Evolutionary conservation across 192 early-diverging fungal genomes (phyloP).

Genomic region (Obelidium mucronatum): DNA sequence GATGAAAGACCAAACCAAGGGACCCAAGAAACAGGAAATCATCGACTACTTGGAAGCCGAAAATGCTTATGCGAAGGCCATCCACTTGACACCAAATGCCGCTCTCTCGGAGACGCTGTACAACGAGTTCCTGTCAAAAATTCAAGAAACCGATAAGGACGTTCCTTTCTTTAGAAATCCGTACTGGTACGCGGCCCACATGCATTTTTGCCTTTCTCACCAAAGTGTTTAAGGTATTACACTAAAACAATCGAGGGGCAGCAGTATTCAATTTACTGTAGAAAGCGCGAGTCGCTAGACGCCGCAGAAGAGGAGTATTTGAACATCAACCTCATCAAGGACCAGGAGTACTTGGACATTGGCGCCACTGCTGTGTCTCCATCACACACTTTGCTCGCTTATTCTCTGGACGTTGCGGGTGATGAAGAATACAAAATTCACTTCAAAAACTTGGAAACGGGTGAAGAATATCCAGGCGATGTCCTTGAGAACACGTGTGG

Average conservation of each 20-base stretch:
- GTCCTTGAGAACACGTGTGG: conserved; percentile 27
- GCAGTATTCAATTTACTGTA: conserved; percentile 56
- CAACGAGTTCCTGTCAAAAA: conserved; percentile 50
- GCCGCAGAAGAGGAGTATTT: conserved; percentile 40
- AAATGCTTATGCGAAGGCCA: conserved; percentile 48
- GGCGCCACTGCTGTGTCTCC: conserved; percentile 32
- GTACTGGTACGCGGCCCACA: conserved; percentile 49
- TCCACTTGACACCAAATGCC: conserved; percentile 42
- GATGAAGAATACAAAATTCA: conserved; percentile 50
- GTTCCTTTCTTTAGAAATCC: conserved; percentile 45
- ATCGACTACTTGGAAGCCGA: conserved; percentile 54
- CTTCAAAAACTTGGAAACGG: conserved; percentile 53
- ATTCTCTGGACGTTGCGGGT: conserved; percentile 52
- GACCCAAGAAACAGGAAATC: conserved; percentile 44
- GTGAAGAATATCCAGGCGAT: conserved; percentile 34
- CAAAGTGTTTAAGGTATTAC: conserved; percentile 39
- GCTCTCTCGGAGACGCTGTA: conserved; percentile 51
- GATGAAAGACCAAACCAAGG: conserved; percentile 52
- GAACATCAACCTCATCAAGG: conserved; percentile 19
- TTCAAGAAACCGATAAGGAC: conserved; percentile 54
- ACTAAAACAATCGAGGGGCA: conserved; percentile 54
- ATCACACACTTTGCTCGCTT: conserved; percentile 49
- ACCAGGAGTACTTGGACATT: conserved; percentile 28
- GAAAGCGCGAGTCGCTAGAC: conserved; percentile 36
- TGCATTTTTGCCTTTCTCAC: too few species aligned